A percentile compares a stretch with the other conserved stretches of the same genome.
Conservation (phyloP, 331 rosid species). For the Malus hybrid region DNA sequence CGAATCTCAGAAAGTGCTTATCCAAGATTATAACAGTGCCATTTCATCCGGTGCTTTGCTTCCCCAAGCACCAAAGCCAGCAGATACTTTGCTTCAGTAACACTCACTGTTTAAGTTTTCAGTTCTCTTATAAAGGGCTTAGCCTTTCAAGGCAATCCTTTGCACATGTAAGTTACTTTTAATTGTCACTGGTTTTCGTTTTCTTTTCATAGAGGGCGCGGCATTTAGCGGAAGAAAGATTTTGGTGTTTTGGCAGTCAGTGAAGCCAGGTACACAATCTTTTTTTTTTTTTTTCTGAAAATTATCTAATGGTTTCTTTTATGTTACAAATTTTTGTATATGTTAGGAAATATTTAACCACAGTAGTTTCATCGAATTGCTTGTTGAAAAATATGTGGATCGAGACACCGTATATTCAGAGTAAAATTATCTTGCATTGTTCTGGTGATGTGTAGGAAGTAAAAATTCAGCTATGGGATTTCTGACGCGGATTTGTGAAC, state of each 20-base stretch:
- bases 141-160: background rate
- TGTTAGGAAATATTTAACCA: background rate
- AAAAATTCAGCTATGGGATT: background rate
- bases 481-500: conserved; percentile 3
- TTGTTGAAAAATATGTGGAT: background rate
- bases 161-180: background rate
- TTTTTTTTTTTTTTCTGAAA: background rate
- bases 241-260: background rate
- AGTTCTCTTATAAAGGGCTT: conserved; percentile 5
- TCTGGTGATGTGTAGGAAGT: conserved; percentile 4
- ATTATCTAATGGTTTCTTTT: background rate
- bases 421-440: background rate
- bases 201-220: background rate
- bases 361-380: background rate
- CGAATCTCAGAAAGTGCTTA: background rate
- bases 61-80: background rate
- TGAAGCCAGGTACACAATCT: background rate
- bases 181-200: background rate
- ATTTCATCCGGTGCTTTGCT: conserved; percentile 4
- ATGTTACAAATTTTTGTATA: background rate
- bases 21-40: background rate
- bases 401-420: background rate
- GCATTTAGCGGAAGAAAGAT: too few species aligned
- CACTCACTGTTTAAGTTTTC: background rate
- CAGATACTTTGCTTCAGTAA: conserved; percentile 14